phyloP scores from a whole-genome alignment of 768 basidiomycete genomes.

The Boletus subparvulus region DNA sequence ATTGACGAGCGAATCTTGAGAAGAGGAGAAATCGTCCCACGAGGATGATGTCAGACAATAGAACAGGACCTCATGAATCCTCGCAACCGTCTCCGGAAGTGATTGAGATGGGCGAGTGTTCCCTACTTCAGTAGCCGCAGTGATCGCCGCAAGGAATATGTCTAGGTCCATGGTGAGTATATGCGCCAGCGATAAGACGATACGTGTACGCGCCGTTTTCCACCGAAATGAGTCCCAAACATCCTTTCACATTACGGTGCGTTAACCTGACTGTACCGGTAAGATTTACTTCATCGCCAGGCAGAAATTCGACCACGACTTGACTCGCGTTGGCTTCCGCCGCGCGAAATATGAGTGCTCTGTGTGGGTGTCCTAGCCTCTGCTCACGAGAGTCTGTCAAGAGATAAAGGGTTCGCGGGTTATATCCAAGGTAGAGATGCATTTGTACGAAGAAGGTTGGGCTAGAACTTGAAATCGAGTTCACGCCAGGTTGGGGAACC shows the following conservation, averaged over 20 bases:
- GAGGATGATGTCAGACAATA: conserved; percentile 79
- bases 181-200: neutral
- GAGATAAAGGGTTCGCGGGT: conserved; percentile 70
- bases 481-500: neutral
- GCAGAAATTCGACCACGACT: conserved; percentile 85
- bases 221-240: conserved; percentile 76
- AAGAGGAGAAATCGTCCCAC: conserved; percentile 75
- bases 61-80: conserved; percentile 88
- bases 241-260: conserved; percentile 75
- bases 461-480: neutral
- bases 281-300: conserved; percentile 69
- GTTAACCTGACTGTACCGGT: conserved; percentile 62
- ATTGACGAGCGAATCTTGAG: conserved; percentile 52
- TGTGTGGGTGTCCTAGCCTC: conserved; percentile 53
- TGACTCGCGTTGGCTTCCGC: conserved; percentile 52
- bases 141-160: conserved; percentile 82
- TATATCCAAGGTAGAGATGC: conserved; percentile 72
- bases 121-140: conserved; percentile 72
- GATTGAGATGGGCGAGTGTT: conserved; percentile 61
- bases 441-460: conserved; percentile 36
- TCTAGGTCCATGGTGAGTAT: conserved; percentile 43
- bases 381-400: conserved; percentile 70
- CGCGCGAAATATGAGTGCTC: conserved; percentile 72
- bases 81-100: conserved; percentile 65
- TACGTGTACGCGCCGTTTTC: conserved; percentile 53